Percentiles rank a stretch among this genome's conserved stretches.
phyloP scores from a whole-genome alignment of 2,329 filamentous ascomycete genomes.

The Fusarium mexicanum region DNA sequence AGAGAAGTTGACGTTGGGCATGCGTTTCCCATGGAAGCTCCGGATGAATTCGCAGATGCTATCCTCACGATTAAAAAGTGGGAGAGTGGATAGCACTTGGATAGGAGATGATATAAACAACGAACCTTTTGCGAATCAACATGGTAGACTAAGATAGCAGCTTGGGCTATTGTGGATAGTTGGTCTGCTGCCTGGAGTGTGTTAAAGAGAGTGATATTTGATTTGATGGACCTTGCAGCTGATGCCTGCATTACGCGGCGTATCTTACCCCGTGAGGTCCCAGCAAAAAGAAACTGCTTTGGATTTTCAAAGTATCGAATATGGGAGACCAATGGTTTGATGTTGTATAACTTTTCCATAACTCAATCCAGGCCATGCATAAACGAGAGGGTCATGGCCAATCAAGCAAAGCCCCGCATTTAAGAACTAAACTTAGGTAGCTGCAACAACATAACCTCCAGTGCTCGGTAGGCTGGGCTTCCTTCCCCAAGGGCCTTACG shows the following conservation, averaged over 20 bases:
- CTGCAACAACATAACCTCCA: background rate
- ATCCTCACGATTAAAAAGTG: background rate
- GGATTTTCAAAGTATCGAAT: background rate
- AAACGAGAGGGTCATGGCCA: background rate
- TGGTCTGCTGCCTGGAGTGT: background rate
- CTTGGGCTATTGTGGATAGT: background rate
- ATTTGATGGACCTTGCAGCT: background rate
- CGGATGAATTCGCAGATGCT: background rate
- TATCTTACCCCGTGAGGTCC: too few relatives aligned
- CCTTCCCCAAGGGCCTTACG: background rate
- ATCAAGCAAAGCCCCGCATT: background rate
- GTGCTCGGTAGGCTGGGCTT: background rate
- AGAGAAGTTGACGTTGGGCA: constrained; percentile 1
- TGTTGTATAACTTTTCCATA: background rate
- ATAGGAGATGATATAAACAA: background rate
- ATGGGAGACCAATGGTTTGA: background rate
- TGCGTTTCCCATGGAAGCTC: constrained; percentile 13
- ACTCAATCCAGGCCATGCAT: background rate
- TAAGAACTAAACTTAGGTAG: background rate
- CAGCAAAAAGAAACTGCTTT: too few relatives aligned
- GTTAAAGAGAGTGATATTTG: background rate
- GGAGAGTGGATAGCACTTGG: background rate
- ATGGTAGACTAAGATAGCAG: background rate
- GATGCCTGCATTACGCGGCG: background rate
- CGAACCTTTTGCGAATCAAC: background rate